Base-by-base conservation (phyloP, 2,329 filamentous ascomycete species). In the Exophiala alcalophila region DNA sequence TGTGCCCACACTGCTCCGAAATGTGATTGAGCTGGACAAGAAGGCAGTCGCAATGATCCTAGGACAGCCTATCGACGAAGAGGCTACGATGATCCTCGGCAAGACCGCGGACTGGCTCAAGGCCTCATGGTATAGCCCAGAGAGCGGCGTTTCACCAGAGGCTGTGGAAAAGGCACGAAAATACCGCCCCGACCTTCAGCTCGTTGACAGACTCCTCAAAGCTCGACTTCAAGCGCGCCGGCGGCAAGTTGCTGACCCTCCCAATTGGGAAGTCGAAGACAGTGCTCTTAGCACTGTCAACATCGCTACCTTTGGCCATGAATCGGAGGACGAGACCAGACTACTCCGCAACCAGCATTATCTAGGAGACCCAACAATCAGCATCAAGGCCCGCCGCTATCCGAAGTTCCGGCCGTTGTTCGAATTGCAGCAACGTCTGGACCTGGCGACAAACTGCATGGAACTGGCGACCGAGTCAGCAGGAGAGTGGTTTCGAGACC, bases 1-100 rank as follows among this genome's bases (percentile, higher is more conserved):
- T 14, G 63, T 64, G 23, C 68, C 74, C 21, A 78, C 78, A 1
- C 70, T 63, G 7, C 61, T 79, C 14, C 67, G 67, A 4, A 80
- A 81, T 33, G 72, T 81, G 2, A 60, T 76, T 12, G 68, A 65
- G 18, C 53, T 81, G 10, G 78, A 75, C 1, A 71, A 72, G 14
- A 59, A 64, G 44, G 50, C 44, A 2, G 52, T 51, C 10, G 38
- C 44, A 30, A 19, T 24, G 18, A 18, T 51, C 5, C 19, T 53
- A 12, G 50, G 39, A 10, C 25, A 28, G 16, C 21, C 33, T 6
- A n/a, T 24, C 24, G 18, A 37, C 24, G 40, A 47, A n/a, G 21
- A 26, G 14, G 47, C 49, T 9, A 39, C 31, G 21, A 57, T 61
- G 15, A 57, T 68, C 12, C 65, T 71, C 34, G 59, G 64, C n/a